Percentiles rank a stretch among this genome's conserved stretches.
phyloP scores from a whole-genome alignment of 164 flowering plant genomes.

The Cinnamomum micranthum region DNA sequence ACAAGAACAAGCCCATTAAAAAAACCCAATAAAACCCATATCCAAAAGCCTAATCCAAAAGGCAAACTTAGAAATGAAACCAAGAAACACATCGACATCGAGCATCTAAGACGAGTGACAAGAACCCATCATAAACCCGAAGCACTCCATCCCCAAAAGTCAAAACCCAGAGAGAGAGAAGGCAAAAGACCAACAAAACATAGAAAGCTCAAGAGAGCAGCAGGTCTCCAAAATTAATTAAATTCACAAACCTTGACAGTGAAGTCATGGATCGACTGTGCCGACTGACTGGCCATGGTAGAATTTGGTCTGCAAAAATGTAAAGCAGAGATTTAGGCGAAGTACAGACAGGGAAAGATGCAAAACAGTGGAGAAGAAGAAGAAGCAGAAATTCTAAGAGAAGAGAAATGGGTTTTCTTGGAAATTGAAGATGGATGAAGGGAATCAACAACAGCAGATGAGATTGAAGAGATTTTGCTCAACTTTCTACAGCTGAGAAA shows the following conservation, averaged over 20 bases:
- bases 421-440: neutral
- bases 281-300: conserved; percentile 44
- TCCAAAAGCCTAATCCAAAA: too few relatives aligned
- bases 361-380: neutral
- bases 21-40: too few relatives aligned
- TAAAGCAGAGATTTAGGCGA: conserved; percentile 5
- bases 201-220: too few relatives aligned
- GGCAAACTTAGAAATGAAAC: too few relatives aligned
- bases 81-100: too few relatives aligned
- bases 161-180: too few relatives aligned
- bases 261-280: conserved; percentile 42
- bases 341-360: neutral
- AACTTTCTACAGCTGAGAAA: conserved; percentile 4
- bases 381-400: neutral
- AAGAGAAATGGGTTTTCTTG: neutral
- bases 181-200: too few relatives aligned
- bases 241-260: conserved; percentile 50
- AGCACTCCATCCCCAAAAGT: too few relatives aligned
- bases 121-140: too few relatives aligned
- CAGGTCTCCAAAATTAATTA: too few relatives aligned
- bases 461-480: neutral
- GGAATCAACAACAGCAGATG: neutral
- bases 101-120: too few relatives aligned
- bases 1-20: too few relatives aligned
- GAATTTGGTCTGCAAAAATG: neutral